Evolutionary conservation across 345 rosid species (phyloP), one percentile per base, ranked within the genome.

Genomic region (Eucalyptus pauciflora): DNA sequence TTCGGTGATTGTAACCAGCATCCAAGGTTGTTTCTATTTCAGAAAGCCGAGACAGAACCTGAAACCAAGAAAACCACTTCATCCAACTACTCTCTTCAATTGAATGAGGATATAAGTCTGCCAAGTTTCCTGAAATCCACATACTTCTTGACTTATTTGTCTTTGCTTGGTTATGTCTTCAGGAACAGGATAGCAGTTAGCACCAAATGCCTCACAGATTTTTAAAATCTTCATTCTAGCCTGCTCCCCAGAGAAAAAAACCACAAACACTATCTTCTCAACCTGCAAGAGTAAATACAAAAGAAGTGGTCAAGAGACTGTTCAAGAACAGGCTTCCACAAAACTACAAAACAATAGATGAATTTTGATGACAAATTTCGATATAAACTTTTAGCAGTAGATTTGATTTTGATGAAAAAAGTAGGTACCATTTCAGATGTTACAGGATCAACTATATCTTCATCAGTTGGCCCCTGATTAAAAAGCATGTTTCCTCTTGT

Each of bases 401-500:
- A 76, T 76, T 76, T 76, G 48, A 76, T 76, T 76, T 76, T 76
- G 85, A 24, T 76, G 85, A 41, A 76, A 76, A 76, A 41, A 76
- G 83, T 76, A 22, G 48, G 45, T 54, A 96, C 99, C 99, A 90
- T 95, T 93, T 97, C 99, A 89, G 93, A 86, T 69, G 99, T 93
- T 90, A 94, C 92, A 91, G 98, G 99, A 93, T 97, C 99, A 96
- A 95, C 90, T 93, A 96, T 96, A 89, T 94, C 99, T 93, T 96
- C 99, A 92, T 92, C 96, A 86, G 98, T 96, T 12, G 95, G 93
- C 52, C 98, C 94, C 92, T 95, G 98, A 92, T 96, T 96, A 93
- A 97, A 97, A 92, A 97, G 98, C 99, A 97, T 95, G 91, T 97
- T 97, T 91, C 99, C 99, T 93, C 99, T 96, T 88, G 99, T 97